Base-by-base conservation (phyloP, 2,329 filamentous ascomycete species). In the Paraphaeosphaeria sporulosa region DNA sequence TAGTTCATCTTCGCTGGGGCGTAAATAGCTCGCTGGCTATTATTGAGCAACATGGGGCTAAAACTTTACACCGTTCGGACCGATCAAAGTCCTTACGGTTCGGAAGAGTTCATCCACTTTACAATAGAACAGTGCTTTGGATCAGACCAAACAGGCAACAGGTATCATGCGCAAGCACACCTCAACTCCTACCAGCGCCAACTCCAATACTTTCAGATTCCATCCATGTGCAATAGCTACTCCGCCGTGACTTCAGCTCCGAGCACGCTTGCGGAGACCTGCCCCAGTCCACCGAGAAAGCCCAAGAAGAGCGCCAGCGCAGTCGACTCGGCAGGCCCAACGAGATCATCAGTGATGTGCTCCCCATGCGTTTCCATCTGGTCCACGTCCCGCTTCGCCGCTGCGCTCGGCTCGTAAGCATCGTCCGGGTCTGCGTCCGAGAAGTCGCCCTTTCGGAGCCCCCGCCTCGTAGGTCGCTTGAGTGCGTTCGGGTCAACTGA, bases 231-330 rank as follows among this genome's bases (percentile, higher is more conserved):
- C 36, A 19, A 13, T 42, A 30, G 48, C 62, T 57, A 70, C 40
- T 72, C 66, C 46, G 53, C 43, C 32, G 64, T 73, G 27, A 74
- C 72, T 63, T 79, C 77, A 19, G 75, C 76, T 9, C 77, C 77
- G 19, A 78, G 61, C 44, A 72, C 71, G 27, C 71, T 68, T 21
- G 75, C 66, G 46, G 71, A 73, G 32, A 76, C 48, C 56, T 73
- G 67, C 1, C 77, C 76, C 25, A 78, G 55, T 7, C 77, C 77
- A 12, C 76, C 76, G 2, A 72, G 40, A 32, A 78, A 72, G 7
- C 69, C 60, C 34, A 79, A 60, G 44, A 74, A 76, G 40, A 78
- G 58, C 2, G 73, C 71, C 52, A 79, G 57, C 7, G 71, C 76
- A 10, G 76, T 76, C 9, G 73, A 71, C 60, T 79, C 77, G 10